Percentiles rank a stretch among this genome's conserved stretches.
Conservation (phyloP, 2,329 filamentous ascomycete genomes). For the Canariomyces notabilis region DNA sequence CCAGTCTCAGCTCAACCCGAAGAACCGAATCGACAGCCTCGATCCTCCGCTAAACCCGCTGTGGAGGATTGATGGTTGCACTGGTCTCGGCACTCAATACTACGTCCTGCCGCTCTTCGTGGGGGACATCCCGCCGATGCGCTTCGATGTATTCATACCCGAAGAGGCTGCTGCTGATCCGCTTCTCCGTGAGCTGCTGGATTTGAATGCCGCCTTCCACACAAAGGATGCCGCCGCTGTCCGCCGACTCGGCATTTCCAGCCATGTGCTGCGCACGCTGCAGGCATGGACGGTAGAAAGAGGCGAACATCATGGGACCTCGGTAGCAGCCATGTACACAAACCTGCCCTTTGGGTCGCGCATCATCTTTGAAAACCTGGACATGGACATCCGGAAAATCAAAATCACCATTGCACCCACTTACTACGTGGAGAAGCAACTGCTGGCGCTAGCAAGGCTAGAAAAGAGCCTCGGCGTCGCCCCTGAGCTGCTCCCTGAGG, state of each 20-base stretch:
- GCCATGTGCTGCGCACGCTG: conserved; percentile 50
- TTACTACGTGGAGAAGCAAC: conserved; percentile 49
- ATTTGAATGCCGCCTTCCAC: conserved; percentile 50
- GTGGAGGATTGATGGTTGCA: conserved; percentile 57
- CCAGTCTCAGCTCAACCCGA: conserved; percentile 51
- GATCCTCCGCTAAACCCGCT: conserved; percentile 38
- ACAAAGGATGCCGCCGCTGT: conserved; percentile 47
- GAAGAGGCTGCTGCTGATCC: conserved; percentile 40
- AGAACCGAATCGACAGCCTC: conserved; percentile 56
- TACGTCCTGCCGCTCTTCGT: conserved; percentile 52
- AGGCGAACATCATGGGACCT: conserved; percentile 28
- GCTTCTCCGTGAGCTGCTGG: conserved; percentile 42
- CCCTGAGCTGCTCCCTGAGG: conserved; percentile 37
- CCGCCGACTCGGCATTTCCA: conserved; percentile 45
- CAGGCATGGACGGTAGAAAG: conserved; percentile 43
- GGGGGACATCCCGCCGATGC: conserved; percentile 41
- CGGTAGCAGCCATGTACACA: conserved; percentile 36
- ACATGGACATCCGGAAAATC: conserved; percentile 42
- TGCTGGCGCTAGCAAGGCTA: conserved; percentile 42
- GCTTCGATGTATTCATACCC: conserved; percentile 55
- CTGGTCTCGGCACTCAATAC: conserved; percentile 53
- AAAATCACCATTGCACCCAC: conserved; percentile 44
- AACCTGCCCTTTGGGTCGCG: conserved; percentile 52
- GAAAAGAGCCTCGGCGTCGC: conserved; percentile 39
- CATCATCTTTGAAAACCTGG: conserved; percentile 49